phyloP scores from a whole-genome alignment of 2,329 filamentous ascomycete species.

The Gyromitra esculenta region DNA sequence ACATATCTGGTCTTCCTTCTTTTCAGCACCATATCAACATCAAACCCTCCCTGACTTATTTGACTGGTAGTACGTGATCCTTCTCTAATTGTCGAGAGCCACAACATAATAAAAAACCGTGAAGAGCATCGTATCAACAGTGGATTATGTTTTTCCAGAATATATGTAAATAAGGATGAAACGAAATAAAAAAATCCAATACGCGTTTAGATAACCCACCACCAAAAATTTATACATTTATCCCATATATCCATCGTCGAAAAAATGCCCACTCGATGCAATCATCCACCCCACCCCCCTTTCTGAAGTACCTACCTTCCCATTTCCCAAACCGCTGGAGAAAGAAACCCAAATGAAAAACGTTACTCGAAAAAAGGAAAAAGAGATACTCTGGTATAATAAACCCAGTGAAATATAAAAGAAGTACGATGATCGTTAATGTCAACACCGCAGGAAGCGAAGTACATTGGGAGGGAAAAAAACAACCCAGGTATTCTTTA shows the following conservation, averaged over 20 bases:
- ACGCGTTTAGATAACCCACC: conserved; percentile 17
- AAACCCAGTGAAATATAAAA: conserved; percentile 33
- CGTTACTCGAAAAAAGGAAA: conserved; percentile 11
- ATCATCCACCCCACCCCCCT: neutral
- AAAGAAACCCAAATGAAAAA: conserved; percentile 35
- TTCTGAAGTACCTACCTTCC: neutral
- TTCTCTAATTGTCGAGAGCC: too few relatives aligned
- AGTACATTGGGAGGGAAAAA: neutral
- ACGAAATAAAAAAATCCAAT: conserved; percentile 15
- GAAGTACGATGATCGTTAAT: conserved; percentile 17
- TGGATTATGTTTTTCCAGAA: neutral
- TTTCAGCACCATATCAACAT: too few relatives aligned
- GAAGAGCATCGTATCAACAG: neutral
- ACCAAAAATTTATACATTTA: conserved; percentile 39
- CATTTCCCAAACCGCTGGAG: neutral
- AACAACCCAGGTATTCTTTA: conserved; percentile 1
- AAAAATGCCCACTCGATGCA: conserved; percentile 8
- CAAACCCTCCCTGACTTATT: too few relatives aligned
- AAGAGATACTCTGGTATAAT: conserved; percentile 30
- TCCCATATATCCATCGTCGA: conserved; percentile 16
- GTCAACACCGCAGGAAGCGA: conserved; percentile 14
- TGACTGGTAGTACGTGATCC: too few relatives aligned
- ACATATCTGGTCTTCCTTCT: too few relatives aligned
- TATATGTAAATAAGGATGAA: neutral
- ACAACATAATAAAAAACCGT: too few relatives aligned